Base-by-base conservation (phyloP, 495 filamentous ascomycete species). In the Trichoderma gamsii region DNA sequence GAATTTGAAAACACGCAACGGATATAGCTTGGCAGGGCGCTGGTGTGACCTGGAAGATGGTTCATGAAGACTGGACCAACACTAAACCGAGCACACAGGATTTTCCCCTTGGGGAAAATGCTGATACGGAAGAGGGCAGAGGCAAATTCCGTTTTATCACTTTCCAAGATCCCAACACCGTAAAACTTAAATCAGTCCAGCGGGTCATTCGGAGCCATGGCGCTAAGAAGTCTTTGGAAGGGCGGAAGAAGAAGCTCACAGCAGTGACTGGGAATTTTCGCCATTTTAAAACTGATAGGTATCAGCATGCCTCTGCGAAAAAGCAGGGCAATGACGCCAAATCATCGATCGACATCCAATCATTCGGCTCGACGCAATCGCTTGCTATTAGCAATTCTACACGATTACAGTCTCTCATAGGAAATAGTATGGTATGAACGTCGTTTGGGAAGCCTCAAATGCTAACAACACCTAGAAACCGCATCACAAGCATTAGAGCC, bases 111-210 rank as follows among this genome's bases (percentile, higher is more conserved):
- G n/a, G 11, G 21, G 51, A 56, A 12, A 56, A 25, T 56, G 2
- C 51, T n/a, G n/a, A 7, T 38, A 38, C 4, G 51, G 21, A n/a
- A 11, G 51, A 56, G 4, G 8, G 16, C n/a, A 11, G 4, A 9
- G 51, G 25, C 21, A 11, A 23, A 7, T 56, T 56, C 21, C 51
- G 51, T 6, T 56, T 56, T 56, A 56, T 56, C 21, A 56, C 51
- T 56, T 56, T 56, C n/a, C 51, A 56, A 56, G 51, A 56, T 56
- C 51, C 51, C 16, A 56, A 25, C n/a, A 56, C 51, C 8, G n/a
- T 56, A 11, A 56, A 56, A 23, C 21, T 56, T 23, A 56, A 56
- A 16, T 56, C 51, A n/a, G 11, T 56, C 51, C 51, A 56, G 51
- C 16, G 51, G 8, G 51, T 56, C 21, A 56, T 56, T 21, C 51